Evolutionary conservation across 1,284 basidiomycete species (phyloP), one percentile per base, ranked within the genome.

Genomic region (Malassezia obtusa): DNA sequence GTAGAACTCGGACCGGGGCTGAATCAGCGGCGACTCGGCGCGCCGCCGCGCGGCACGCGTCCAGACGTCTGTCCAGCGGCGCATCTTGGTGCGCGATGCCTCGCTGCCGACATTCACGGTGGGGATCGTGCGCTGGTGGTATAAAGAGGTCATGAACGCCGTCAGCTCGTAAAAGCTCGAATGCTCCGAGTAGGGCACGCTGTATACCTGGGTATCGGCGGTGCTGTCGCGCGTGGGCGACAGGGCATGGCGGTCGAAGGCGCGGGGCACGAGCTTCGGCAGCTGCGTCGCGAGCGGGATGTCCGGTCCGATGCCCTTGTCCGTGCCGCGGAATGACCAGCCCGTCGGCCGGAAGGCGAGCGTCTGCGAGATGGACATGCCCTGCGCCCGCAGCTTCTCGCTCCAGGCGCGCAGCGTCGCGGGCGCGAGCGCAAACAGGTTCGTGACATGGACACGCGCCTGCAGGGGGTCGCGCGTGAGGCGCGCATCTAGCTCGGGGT

Each of bases 141-240:
- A 35, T 5, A 52, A 30, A 2, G 50, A 35, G 12, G 43, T 19
- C 15, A 37, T 26, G 30, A 53, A 49, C 6, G 47, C 45, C 35
- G 53, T 48, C 10, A 55, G 49, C 46, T 49, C 50, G 35, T 50
- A 47, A 37, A 73, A 73, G 49, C 64, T 67, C 45, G 87, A 91
- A 73, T 98, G 91, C 72, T 95, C 91, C 3, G 88, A 92, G 72
- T 95, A 95, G 4, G 92, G 92, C 14, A 96, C 87, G 28, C 88
- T 68, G 53, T 68, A 89, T 50, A 94, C 78, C 76, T 85, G 84
- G 50, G 86, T 75, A 33, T 79, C 75, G 19, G 80, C 60, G 15
- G 83, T 84, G 8, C 86, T 86, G 57, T 85, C 86, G 39, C 82
- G 80, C 66, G 84, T 81, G 15, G 84, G 80, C 50, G 79, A 82